Evolutionary conservation across 805 yeast species (phyloP), one percentile per base, ranked within the genome.

Genomic region (Scheffersomyces amazonensis): DNA sequence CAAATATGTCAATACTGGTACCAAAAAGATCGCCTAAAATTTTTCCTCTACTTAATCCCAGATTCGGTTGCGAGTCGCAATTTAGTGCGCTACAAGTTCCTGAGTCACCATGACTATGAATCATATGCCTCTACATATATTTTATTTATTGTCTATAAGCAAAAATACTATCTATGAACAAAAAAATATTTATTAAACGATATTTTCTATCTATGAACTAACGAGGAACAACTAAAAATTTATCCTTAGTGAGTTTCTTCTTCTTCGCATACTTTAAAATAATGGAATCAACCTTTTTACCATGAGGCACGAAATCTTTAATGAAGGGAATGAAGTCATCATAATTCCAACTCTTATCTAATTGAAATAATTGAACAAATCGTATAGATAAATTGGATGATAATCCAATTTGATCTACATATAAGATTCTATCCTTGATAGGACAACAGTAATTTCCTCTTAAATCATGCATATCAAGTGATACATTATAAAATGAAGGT

Each of bases 401-500:
- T 20, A 90, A 62, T 1, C 62, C 50, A 0, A 56, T 53, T 13
- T 60, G 67, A 19, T 84, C 69, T 8, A 91, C 56, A 47, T 71
- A 83, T 25, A 73, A 75, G 5, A 90, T 64, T 23, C 50, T 57
- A 4, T 65, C 69, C 0, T 62, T 58, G 2, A 54, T 43, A 4
- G 84, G 81, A 16, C 71, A 63, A 27, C 66, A 73, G 51, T 60
- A 83, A 49, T 71, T 49, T 0, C 95, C 95, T 21, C 61, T 50
- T 15, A 87, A 63, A 45, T 76, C 59, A 3, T 61, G 53, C 12
- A 84, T 45, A 40, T 80, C 82, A 12, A 85, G 65, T 15, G 81
- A 74, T 30, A 82, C 74, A 34, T 75, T 78, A 63, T 78, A 73
- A 56, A 78, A 73, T 7, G 78, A 73, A 2, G 93, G 90, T 30